Conservation (phyloP, 495 filamentous ascomycete genomes). For the Hyaloscypha finlandica region DNA sequence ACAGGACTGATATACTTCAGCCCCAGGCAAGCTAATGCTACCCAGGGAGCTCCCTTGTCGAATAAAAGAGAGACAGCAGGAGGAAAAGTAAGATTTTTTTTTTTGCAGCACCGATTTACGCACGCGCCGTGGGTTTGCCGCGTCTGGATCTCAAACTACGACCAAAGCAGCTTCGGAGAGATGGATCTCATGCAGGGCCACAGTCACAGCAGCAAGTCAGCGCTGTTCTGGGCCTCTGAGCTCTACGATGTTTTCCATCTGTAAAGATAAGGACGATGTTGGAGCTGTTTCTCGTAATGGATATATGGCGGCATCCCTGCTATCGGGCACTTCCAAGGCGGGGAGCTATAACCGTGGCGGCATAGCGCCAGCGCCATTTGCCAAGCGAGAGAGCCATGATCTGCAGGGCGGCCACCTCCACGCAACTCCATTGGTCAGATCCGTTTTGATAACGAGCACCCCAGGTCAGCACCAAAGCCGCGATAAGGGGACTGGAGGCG, state of each 20-base stretch:
- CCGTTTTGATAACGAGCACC: conserved; percentile 3
- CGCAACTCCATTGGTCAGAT: conserved; percentile 3
- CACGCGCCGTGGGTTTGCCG: background rate
- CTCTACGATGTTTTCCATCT: too few relatives aligned
- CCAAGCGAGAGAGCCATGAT: conserved; percentile 10
- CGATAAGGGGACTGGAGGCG: conserved; percentile 13
- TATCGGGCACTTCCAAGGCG: conserved; percentile 14
- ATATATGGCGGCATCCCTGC: conserved; percentile 15
- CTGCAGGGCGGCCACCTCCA: conserved; percentile 11
- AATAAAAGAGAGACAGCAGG: background rate
- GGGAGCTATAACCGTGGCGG: conserved; percentile 8
- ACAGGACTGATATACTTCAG: background rate
- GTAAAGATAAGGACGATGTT: conserved; percentile 15
- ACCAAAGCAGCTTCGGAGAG: background rate
- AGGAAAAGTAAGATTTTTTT: conserved; percentile 2
- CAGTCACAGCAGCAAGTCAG: background rate
- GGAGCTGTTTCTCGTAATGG: conserved; percentile 17
- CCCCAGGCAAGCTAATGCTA: background rate
- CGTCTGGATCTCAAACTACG: conserved; percentile 8
- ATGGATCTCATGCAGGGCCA: conserved; percentile 1
- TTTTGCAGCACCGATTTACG: background rate
- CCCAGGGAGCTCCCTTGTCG: background rate
- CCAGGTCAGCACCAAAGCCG: background rate
- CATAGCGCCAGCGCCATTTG: background rate
- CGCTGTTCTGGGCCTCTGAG: too few relatives aligned